Evolutionary conservation across 2,329 filamentous ascomycete species (phyloP).

Genomic region (Exophiala alcalophila): DNA sequence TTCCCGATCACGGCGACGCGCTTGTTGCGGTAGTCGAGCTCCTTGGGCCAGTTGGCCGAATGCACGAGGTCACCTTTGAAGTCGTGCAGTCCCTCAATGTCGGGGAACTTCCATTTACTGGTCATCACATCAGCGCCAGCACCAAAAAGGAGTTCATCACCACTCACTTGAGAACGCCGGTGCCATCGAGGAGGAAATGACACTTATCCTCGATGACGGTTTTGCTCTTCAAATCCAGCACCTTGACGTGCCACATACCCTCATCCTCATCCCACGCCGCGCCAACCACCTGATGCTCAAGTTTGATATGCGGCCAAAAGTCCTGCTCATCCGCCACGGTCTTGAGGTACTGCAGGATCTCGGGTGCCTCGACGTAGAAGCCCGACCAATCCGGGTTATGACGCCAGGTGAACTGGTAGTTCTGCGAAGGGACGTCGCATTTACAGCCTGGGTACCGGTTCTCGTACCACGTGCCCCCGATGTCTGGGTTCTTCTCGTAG

Average conservation of each 20-base stretch:
- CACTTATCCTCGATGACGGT: constrained; percentile 44
- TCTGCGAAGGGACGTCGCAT: constrained; percentile 34
- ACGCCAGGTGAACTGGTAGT: constrained; percentile 44
- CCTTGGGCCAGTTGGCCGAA: constrained; percentile 33
- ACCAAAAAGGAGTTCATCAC: no score
- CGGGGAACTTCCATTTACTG: constrained; percentile 42
- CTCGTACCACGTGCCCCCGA: constrained; percentile 44
- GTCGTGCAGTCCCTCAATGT: constrained; percentile 35
- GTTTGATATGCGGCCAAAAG: neutral
- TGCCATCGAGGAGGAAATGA: constrained; percentile 43
- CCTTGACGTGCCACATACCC: constrained; percentile 33
- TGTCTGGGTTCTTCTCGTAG: constrained; percentile 42
- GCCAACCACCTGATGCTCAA: neutral
- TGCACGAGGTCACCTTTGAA: constrained; percentile 38
- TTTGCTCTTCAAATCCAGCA: constrained; percentile 38
- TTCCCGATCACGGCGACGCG: constrained; percentile 30
- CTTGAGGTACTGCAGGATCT: constrained; percentile 39
- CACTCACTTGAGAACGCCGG: constrained; percentile 43
- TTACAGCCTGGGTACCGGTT: constrained; percentile 38
- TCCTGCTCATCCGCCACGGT: neutral
- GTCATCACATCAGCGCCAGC: no score
- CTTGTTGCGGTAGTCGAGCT: constrained; percentile 29
- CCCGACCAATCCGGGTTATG: constrained; percentile 46
- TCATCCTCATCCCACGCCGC: neutral
- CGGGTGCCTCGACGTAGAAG: constrained; percentile 45